phyloP scores from a whole-genome alignment of 2,329 filamentous ascomycete species.

The Cordyceps cicadae region DNA sequence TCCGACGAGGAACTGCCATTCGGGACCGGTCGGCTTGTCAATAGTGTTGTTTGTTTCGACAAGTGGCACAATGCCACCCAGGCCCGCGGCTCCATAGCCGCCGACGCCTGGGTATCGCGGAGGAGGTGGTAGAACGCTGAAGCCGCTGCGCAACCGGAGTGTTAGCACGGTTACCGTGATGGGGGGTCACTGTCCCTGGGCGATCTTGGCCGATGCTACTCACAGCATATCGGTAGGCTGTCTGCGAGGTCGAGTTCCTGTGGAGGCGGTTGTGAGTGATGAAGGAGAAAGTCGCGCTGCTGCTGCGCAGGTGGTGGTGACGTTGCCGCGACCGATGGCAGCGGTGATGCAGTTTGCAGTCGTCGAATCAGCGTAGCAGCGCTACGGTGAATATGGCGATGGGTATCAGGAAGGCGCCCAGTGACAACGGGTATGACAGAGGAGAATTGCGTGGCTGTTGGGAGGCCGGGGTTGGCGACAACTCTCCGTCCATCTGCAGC shows the following conservation, averaged over 20 bases:
- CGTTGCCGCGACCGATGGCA: neutral
- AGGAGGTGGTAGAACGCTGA: constrained; percentile 76
- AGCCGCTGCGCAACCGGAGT: constrained; percentile 12
- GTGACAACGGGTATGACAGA: neutral
- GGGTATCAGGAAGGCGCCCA: neutral
- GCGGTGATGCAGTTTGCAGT: neutral
- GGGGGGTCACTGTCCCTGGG: neutral
- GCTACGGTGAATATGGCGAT: neutral
- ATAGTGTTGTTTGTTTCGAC: constrained; percentile 93
- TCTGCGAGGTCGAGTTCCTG: neutral
- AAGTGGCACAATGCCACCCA: constrained; percentile 61
- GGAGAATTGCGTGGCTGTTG: constrained; percentile 1
- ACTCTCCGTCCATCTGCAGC: constrained; percentile 1
- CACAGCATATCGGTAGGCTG: neutral
- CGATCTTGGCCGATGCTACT: neutral
- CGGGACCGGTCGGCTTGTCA: constrained; percentile 68
- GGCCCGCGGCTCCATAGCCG: constrained; percentile 61
- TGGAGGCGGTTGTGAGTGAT: neutral
- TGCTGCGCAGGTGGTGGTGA: neutral
- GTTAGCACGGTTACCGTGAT: neutral
- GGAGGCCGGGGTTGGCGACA: constrained; percentile 6
- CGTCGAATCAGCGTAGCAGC: neutral
- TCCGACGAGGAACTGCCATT: constrained; percentile 85
- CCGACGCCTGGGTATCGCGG: constrained; percentile 71
- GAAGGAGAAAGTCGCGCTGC: constrained; percentile 2